Conservation (phyloP, 2,329 filamentous ascomycete genomes). For the Setomelanomma holmii region DNA sequence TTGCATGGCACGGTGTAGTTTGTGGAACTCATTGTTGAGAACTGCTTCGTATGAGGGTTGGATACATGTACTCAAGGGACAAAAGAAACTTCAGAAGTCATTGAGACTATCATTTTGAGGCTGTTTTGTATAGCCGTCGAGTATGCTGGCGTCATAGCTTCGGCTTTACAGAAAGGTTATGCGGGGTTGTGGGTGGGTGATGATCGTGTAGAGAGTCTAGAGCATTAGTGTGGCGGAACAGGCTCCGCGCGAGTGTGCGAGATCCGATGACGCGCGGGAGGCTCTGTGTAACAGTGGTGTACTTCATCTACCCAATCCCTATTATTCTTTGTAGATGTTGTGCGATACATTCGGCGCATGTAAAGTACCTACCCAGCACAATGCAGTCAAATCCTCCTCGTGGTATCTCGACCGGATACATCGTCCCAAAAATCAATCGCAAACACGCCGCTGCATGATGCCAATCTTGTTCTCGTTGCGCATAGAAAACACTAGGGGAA, state of each 20-base stretch:
- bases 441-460: no score
- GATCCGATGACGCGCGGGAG: background rate
- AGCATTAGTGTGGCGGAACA: slow-evolving; percentile 1
- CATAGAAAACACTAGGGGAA: no score
- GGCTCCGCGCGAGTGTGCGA: background rate
- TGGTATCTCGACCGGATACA: no score
- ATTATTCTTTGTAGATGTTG: no score
- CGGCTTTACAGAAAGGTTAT: background rate
- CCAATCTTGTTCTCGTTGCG: no score
- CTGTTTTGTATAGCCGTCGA: slow-evolving; percentile 12
- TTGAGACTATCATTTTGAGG: background rate
- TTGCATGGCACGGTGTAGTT: slow-evolving; percentile 19
- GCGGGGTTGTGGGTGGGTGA: slow-evolving; percentile 16
- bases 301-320: no score
- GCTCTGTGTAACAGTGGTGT: background rate
- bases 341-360: no score
- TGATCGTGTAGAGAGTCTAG: slow-evolving; percentile 2
- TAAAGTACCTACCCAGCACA: no score
- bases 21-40: slow-evolving; percentile 1
- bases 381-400: no score
- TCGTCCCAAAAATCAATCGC: no score
- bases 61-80: background rate
- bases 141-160: slow-evolving; percentile 8
- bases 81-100: background rate
- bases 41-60: background rate